Evolutionary conservation across 495 filamentous ascomycete genomes (phyloP).

Genomic region (Parmelia sp.): DNA sequence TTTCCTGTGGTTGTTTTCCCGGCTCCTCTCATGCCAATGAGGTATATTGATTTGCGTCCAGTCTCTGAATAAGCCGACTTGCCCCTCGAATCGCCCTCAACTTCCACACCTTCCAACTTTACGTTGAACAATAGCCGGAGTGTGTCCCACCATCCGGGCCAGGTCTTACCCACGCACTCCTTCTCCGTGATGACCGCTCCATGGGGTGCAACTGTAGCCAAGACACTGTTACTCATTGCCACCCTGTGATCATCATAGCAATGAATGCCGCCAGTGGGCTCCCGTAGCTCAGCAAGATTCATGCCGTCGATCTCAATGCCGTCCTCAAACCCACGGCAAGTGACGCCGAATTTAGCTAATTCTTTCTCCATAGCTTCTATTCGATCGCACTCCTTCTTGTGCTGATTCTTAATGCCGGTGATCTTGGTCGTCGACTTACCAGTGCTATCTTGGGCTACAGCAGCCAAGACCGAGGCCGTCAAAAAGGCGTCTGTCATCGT

Average conservation of each 20-base stretch:
- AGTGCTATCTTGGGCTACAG: conserved; percentile 58
- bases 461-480: conserved; percentile 86
- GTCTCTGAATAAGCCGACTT: conserved; percentile 33
- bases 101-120: conserved; percentile 63
- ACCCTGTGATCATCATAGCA: conserved; percentile 99
- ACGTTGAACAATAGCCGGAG: conserved; percentile 69
- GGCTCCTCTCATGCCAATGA: conserved; percentile 96
- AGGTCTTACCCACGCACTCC: conserved; percentile 96
- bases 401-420: conserved; percentile 94
- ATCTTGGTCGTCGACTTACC: conserved; percentile 70
- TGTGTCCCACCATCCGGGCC: conserved; percentile 98
- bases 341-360: conserved; percentile 90
- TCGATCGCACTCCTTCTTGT: conserved; percentile 97
- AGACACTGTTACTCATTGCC: conserved; percentile 96
- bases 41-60: conserved; percentile 64
- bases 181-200: conserved; percentile 77
- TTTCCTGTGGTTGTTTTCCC: conserved; percentile 91
- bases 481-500: conserved; percentile 99
- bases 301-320: conserved; percentile 80
- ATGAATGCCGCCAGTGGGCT: conserved; percentile 63
- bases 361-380: conserved; percentile 95
- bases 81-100: conserved; percentile 37
- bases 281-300: conserved; percentile 51
- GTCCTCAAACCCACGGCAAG: conserved; percentile 81
- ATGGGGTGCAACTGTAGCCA: conserved; percentile 67